Conservation (phyloP, 2,329 filamentous ascomycete genomes). For the Talaromyces sp. region DNA sequence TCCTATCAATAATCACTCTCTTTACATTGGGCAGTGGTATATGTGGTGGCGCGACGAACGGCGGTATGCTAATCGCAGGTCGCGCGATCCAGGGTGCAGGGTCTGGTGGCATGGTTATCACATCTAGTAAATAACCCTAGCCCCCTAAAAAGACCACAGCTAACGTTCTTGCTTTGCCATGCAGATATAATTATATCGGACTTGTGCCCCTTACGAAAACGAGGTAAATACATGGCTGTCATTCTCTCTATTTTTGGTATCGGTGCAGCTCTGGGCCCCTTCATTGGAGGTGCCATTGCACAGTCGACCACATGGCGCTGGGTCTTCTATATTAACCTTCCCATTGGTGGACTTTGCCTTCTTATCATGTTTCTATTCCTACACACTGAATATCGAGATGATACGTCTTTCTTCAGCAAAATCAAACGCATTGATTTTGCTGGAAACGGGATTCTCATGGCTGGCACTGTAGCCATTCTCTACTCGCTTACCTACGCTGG, state of each 20-base stretch:
- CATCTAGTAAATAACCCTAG: neutral
- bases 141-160: neutral
- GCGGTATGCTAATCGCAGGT: neutral
- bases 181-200: conserved; percentile 44
- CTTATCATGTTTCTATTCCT: conserved; percentile 22
- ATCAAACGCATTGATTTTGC: conserved; percentile 23
- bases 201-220: conserved; percentile 38
- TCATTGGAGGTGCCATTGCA: conserved; percentile 31
- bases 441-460: conserved; percentile 24
- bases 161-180: neutral
- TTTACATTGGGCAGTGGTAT: conserved; percentile 1
- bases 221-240: conserved; percentile 23
- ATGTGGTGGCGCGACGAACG: neutral
- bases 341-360: conserved; percentile 20
- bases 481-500: conserved; percentile 28
- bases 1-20: neutral
- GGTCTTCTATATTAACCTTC: conserved; percentile 28
- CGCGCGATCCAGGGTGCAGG: conserved; percentile 2
- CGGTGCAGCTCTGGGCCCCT: conserved; percentile 44
- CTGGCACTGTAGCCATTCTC: conserved; percentile 23
- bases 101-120: conserved; percentile 1
- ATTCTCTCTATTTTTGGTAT: conserved; percentile 24
- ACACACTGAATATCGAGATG: conserved; percentile 11
- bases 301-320: conserved; percentile 25
- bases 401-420: conserved; percentile 4